These are phyloP conservation scores for Penicillium sp. DNA, from an alignment of 2,329 filamentous ascomycete species.

Conservation along the genomic window DNA sequence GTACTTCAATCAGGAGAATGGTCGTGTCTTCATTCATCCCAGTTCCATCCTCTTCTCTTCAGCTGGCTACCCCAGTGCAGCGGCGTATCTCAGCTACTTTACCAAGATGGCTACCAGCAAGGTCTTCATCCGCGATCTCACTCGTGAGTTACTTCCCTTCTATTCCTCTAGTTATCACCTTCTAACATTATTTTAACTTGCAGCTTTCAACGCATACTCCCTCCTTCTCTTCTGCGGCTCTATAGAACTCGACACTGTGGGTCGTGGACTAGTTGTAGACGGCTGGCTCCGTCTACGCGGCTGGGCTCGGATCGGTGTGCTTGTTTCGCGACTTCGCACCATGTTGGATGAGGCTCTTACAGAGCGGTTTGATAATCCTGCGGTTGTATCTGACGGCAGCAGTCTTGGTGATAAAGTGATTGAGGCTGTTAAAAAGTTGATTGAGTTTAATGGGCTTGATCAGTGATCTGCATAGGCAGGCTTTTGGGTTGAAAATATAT, in stretches of 20 bases:
- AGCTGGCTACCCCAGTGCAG: constrained; percentile 71
- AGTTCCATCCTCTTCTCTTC: constrained; percentile 80
- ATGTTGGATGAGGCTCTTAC: constrained; percentile 86
- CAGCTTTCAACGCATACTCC: constrained; percentile 80
- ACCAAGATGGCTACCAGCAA: constrained; percentile 89
- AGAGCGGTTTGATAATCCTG: constrained; percentile 74
- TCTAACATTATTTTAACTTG: constrained; percentile 2
- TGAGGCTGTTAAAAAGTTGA: constrained; percentile 70
- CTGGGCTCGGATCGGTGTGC: constrained; percentile 90
- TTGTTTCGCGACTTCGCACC: constrained; percentile 76
- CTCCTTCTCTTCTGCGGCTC: constrained; percentile 83
- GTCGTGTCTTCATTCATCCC: constrained; percentile 89
- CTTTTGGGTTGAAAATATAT: not conserved
- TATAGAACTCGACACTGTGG: constrained; percentile 82
- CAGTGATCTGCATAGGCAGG: constrained; percentile 22
- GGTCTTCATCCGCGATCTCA: constrained; percentile 86
- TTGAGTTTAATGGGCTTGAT: constrained; percentile 88
- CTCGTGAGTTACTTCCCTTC: constrained; percentile 59
- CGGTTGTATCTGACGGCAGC: constrained; percentile 50
- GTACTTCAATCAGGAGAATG: constrained; percentile 83
- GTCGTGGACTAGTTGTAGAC: constrained; percentile 83
- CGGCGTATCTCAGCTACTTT: constrained; percentile 84
- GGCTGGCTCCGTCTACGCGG: constrained; percentile 83
- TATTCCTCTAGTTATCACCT: not conserved
- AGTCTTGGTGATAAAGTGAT: constrained; percentile 56